Evolutionary conservation across 805 yeast genomes (phyloP).

Genomic region (Ogataea neopini): DNA sequence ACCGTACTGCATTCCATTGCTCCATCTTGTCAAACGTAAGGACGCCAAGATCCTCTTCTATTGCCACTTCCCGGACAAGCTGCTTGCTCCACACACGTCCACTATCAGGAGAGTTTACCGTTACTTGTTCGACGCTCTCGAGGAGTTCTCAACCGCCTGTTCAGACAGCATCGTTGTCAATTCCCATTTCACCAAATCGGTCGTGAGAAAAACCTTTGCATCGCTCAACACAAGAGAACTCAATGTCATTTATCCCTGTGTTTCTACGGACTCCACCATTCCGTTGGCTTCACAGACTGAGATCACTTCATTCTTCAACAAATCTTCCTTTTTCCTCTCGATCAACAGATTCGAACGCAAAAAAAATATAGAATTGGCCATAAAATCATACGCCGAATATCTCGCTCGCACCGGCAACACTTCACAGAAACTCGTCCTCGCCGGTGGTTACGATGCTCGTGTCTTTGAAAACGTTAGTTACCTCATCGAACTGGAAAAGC

Average conservation of each 20-base stretch:
- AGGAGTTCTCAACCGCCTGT: constrained; percentile 72
- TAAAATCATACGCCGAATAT: constrained; percentile 60
- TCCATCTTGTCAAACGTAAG: constrained; percentile 45
- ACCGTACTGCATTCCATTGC: constrained; percentile 76
- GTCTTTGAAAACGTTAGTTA: constrained; percentile 76
- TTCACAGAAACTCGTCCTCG: constrained; percentile 58
- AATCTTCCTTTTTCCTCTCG: constrained; percentile 56
- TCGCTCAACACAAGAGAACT: constrained; percentile 42
- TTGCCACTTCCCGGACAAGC: constrained; percentile 95
- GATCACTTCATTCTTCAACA: constrained; percentile 38
- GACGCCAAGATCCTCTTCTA: constrained; percentile 69
- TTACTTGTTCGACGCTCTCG: constrained; percentile 79
- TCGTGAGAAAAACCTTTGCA: constrained; percentile 66
- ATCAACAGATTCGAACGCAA: constrained; percentile 88
- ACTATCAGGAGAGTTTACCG: constrained; percentile 66
- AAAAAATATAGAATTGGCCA: constrained; percentile 79
- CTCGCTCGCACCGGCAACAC: constrained; percentile 31
- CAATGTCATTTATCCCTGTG: constrained; percentile 77
- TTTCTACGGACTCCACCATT: constrained; percentile 39
- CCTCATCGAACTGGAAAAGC: constrained; percentile 55
- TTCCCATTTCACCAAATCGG: constrained; percentile 74
- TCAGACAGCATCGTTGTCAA: constrained; percentile 87
- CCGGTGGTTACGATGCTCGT: constrained; percentile 89
- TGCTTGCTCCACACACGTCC: constrained; percentile 61
- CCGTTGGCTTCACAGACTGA: constrained; percentile 33